Evolutionary conservation across 495 filamentous ascomycete species (phyloP), one percentile per base, ranked within the genome.

Genomic region (Evansstolkia leycettana): DNA sequence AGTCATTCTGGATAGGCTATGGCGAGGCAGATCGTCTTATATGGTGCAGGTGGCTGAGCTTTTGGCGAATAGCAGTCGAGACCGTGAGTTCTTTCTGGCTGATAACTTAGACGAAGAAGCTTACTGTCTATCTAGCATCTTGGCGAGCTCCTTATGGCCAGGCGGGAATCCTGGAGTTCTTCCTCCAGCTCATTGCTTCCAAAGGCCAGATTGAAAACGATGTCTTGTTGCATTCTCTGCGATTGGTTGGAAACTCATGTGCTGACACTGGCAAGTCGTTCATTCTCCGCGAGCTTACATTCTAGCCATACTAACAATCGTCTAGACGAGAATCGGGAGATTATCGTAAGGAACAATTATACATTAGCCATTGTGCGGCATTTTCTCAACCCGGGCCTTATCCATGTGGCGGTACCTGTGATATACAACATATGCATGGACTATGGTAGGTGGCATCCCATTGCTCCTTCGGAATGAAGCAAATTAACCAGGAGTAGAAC

Each of bases 161-260:
- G 15, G 72, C 79, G 7, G 81, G 80, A 0, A 56, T 87, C 12
- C 51, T 89, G 15, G 62, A 66, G 2, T 79, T 84, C 39, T 81
- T 83, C 43, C 60, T 84, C 7, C 47, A 62, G 12, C 42, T 78
- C 4, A 43, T 82, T 28, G 53, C 69, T 7, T 57, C 48, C 0
- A 53, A 45, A 18, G 45, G 58, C 12, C 52, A 52, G 1, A 38
- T 51, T 15, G 52, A 67, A 9, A 36, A 51, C 13, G 40, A 42
- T 19, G 34, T 69, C 18, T 40, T 65, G 20, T 52, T 70, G 5
- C 76, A 83, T 43, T 64, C 71, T 17, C 58, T 90, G 19, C 73
- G 82, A 11, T 42, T 89, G 16, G 62, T 86, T 46, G 84, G 80
- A 2, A 89, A 89, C 54, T 75, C 74, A n/a, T 87, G 82, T 54